Base-by-base conservation (phyloP, 1,284 basidiomycete genomes). In the Pseudomicrostroma phylloplanum region DNA sequence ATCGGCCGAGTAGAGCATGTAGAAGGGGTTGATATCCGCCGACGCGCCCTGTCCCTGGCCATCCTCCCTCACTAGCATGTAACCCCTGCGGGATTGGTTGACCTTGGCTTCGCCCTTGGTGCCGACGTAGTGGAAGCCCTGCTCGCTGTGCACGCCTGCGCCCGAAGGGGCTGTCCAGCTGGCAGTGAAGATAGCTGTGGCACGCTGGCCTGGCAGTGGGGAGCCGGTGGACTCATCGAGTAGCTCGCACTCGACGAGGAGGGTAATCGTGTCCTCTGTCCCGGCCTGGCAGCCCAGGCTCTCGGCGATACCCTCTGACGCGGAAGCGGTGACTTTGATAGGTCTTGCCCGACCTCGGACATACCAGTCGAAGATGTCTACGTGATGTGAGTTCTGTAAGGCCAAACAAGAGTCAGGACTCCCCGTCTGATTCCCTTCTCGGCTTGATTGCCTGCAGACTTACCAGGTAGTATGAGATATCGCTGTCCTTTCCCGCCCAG, bases 191-290 rank as follows among this genome's bases (percentile, higher is more conserved):
- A 94, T 89, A 0, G 84, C 90, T 0, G 88, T 90, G 21, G 89
- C 89, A 62, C 82, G 59, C 49, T 74, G 74, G 80, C 17, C 21
- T 21, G 43, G 6, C 43, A 21, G 15, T 23, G 78, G 75, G 30
- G 73, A 84, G 80, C 90, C 88, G 67, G 82, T 86, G 11, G 84
- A 77, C 78, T 88, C 89, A 64, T 83, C 83, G 66, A 86, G 13
- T 43, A 71, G 82, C 74, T 89, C 86, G 89, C 91, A 96, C 79
- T 94, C 92, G 42, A 93, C 91, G 59, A 96, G 83, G 25, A 94
- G 87, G 1, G 91, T 93, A 80, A 96, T 93, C 13, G 91, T 93
- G 80, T 96, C 92, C 81, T 94, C 92, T 2, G 92, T 94, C 74
- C 87, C 83, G 13, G 85, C 85, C 36, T 87, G 87, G 74, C 90